Percentiles rank a stretch among this genome's conserved stretches.
Evolutionary conservation across 2,329 filamentous ascomycete genomes (phyloP).

Genomic region (Trichoderma harzianum): DNA sequence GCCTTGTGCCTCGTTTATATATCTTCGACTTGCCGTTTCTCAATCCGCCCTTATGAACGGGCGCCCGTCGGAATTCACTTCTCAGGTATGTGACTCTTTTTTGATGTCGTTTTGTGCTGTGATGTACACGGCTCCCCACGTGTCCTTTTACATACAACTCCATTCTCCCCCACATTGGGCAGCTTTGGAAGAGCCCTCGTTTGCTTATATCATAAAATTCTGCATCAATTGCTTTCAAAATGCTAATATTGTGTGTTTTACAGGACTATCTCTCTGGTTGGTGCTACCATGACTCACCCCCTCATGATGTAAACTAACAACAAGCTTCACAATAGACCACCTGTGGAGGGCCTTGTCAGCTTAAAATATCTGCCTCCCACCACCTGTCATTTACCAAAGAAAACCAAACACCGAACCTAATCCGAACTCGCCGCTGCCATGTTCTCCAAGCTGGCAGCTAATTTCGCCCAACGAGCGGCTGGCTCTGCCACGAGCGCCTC

Average conservation of each 20-base stretch:
- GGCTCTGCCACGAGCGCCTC: conserved; percentile 40
- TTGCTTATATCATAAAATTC: neutral
- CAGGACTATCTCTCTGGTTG: conserved; percentile 76
- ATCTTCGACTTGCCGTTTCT: conserved; percentile 25
- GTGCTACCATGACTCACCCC: conserved; percentile 45
- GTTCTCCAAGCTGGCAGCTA: conserved; percentile 56
- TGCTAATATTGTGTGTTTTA: conserved; percentile 18
- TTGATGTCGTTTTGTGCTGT: neutral
- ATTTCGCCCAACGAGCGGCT: conserved; percentile 52
- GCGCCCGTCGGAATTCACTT: conserved; percentile 80
- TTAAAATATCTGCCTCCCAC: conserved; percentile 21
- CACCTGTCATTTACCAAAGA: neutral
- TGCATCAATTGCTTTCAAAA: neutral
- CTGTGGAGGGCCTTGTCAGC: conserved; percentile 41
- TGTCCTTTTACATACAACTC: neutral
- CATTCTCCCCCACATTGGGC: neutral
- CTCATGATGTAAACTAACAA: conserved; percentile 22
- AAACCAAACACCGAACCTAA: neutral
- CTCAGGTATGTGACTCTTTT: conserved; percentile 59
- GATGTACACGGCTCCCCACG: neutral
- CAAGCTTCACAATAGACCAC: conserved; percentile 34
- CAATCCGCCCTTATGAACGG: conserved; percentile 78
- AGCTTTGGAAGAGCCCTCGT: neutral
- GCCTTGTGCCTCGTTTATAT: conserved; percentile 19
- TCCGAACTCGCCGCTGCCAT: conserved; percentile 40